Conservation (phyloP, 768 basidiomycete species). For the Coprinopsis strossmayeri region DNA sequence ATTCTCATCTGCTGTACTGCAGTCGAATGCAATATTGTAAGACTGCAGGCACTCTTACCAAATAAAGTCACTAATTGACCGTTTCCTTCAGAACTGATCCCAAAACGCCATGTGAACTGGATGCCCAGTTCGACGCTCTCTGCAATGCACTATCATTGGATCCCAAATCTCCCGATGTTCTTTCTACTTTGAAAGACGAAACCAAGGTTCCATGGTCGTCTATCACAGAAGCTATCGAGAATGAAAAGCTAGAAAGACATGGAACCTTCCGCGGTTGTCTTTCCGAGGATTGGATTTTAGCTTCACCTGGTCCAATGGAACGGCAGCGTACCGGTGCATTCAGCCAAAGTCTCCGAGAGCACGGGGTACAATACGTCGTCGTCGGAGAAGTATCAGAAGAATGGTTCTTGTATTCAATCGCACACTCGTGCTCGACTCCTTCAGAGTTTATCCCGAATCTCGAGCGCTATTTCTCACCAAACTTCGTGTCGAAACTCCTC, state of each 20-base stretch:
- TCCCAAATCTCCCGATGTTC: conserved; percentile 39
- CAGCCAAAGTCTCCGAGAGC: conserved; percentile 43
- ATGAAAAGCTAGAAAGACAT: conserved; percentile 43
- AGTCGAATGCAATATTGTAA: conserved; percentile 72
- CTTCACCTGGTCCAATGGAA: conserved; percentile 50
- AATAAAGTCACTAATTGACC: not conserved
- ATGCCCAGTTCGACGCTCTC: conserved; percentile 58
- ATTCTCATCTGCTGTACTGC: conserved; percentile 58
- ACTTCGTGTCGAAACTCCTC: conserved; percentile 40
- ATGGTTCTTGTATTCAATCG: conserved; percentile 73
- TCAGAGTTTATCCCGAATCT: conserved; percentile 53
- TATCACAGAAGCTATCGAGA: conserved; percentile 56
- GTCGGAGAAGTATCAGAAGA: conserved; percentile 70
- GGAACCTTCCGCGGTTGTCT: conserved; percentile 68
- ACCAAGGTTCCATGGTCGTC: conserved; percentile 36
- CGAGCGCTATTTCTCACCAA: conserved; percentile 50
- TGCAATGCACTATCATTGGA: conserved; percentile 51
- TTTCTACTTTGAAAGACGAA: conserved; percentile 47
- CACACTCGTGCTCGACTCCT: conserved; percentile 46
- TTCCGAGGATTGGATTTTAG: conserved; percentile 52
- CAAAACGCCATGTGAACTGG: conserved; percentile 51
- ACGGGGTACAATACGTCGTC: conserved; percentile 55
- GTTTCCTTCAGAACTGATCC: conserved; percentile 38
- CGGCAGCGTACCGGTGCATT: conserved; percentile 63
- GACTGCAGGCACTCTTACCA: conserved; percentile 16